phyloP scores from a whole-genome alignment of 148 eudicot genomes.

The Limonium bicolor region DNA sequence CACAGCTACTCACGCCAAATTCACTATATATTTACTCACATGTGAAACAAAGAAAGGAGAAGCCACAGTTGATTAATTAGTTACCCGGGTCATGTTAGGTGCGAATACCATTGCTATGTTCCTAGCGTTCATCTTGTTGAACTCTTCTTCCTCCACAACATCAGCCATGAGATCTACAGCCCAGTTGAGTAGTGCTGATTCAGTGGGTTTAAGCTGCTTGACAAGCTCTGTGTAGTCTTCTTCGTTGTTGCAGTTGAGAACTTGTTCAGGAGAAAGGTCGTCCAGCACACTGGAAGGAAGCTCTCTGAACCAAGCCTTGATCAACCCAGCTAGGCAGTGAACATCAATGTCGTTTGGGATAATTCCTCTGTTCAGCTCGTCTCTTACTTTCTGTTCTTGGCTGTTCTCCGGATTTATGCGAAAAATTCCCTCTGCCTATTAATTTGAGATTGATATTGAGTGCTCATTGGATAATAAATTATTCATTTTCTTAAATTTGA shows the following conservation, averaged over 20 bases:
- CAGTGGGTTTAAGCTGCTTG: slow-evolving; percentile 1
- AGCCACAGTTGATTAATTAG: no score
- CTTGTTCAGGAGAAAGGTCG: background rate
- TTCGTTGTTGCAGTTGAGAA: slow-evolving; percentile 1
- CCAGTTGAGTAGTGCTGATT: slow-evolving; percentile 9
- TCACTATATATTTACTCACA: background rate
- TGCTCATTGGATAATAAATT: background rate
- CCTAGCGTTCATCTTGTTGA: slow-evolving; percentile 8
- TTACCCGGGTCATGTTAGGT: slow-evolving; percentile 5
- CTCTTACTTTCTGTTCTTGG: slow-evolving; percentile 3
- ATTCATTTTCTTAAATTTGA: background rate
- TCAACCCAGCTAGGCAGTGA: slow-evolving; percentile 3
- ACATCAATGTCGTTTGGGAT: slow-evolving; percentile 3
- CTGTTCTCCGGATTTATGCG: slow-evolving; percentile 5
- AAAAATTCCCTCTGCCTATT: slow-evolving; percentile 8
- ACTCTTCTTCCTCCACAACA: slow-evolving; percentile 1
- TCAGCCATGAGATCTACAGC: slow-evolving; percentile 8
- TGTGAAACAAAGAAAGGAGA: background rate
- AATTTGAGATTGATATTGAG: no score
- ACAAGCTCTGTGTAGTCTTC: background rate
- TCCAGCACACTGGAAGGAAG: slow-evolving; percentile 7
- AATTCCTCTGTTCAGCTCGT: background rate
- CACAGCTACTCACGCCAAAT: background rate
- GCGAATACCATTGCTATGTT: slow-evolving; percentile 8
- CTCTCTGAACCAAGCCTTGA: slow-evolving; percentile 11